These are phyloP conservation scores for Viola odorata DNA, from an alignment of 345 rosid genomes.

Conservation along the genomic window DNA sequence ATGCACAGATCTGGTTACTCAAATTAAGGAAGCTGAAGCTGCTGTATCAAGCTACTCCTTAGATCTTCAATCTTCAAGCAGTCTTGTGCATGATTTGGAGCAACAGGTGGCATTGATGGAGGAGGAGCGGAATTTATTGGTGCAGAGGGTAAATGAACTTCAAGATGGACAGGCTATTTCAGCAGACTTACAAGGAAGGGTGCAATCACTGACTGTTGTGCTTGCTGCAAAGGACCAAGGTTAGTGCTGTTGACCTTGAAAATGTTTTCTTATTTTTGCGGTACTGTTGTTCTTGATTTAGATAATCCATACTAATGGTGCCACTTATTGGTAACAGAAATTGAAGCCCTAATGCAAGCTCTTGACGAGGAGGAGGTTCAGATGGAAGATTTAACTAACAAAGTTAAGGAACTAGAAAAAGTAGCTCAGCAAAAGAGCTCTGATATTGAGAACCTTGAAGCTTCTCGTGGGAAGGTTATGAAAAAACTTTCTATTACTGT, in stretches of 20 bases:
- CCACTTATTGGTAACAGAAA: conserved; percentile 44
- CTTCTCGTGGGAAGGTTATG: conserved; percentile 69
- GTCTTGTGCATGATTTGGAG: conserved; percentile 48
- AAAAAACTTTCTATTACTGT: conserved; percentile 80
- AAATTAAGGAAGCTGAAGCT: conserved; percentile 90
- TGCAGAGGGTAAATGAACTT: conserved; percentile 48
- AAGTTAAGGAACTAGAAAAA: conserved; percentile 51
- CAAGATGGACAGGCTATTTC: conserved; percentile 48
- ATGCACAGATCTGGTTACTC: conserved; percentile 76
- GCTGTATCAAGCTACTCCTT: conserved; percentile 45
- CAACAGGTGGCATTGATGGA: conserved; percentile 39
- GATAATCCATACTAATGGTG: conserved; percentile 5
- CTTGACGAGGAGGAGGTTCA: conserved; percentile 94
- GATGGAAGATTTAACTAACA: conserved; percentile 70
- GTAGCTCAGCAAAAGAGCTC: conserved; percentile 54
- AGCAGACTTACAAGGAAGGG: conserved; percentile 47
- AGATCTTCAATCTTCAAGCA: conserved; percentile 63
- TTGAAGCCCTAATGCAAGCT: conserved; percentile 92
- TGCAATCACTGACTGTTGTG: conserved; percentile 42
- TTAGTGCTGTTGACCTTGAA: conserved; percentile 21
- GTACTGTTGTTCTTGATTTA: neutral
- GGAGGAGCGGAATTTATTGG: conserved; percentile 47
- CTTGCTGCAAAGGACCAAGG: conserved; percentile 86
- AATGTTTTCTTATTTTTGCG: conserved; percentile 9
- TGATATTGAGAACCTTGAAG: conserved; percentile 68